A percentile compares a stretch with the other conserved stretches of the same genome.
Evolutionary conservation across 2,329 filamentous ascomycete species (phyloP).

Genomic region (Colletotrichum gigasporum): DNA sequence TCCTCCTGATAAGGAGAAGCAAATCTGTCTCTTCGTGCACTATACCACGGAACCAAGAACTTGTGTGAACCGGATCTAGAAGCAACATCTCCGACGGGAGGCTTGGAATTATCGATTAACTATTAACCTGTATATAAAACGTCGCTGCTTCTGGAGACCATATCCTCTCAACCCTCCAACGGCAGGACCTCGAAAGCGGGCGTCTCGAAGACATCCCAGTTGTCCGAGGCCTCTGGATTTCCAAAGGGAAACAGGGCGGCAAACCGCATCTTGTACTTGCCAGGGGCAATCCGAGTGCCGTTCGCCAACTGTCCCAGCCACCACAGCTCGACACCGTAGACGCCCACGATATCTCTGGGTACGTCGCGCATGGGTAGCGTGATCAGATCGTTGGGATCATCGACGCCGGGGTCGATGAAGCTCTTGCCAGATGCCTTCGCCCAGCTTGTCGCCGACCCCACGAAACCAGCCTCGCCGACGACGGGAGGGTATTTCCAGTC

Average conservation of each 20-base stretch:
- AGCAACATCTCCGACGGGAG: no score
- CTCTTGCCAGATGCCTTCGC: constrained; percentile 42
- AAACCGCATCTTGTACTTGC: constrained; percentile 44
- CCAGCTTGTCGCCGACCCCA: constrained; percentile 54
- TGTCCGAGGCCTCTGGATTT: constrained; percentile 15
- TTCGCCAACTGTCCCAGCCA: constrained; percentile 55
- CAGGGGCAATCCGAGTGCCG: constrained; percentile 49
- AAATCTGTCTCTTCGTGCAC: no score
- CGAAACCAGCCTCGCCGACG: constrained; percentile 47
- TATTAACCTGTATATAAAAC: background rate
- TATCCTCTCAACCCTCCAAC: background rate
- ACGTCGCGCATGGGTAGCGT: constrained; percentile 48
- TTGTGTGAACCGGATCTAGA: no score
- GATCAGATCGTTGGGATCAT: constrained; percentile 49
- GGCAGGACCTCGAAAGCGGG: constrained; percentile 39
- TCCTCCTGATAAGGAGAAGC: no score
- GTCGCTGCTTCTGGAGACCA: no score
- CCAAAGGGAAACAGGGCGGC: constrained; percentile 26
- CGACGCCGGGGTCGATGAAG: constrained; percentile 45
- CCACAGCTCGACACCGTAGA: constrained; percentile 41
- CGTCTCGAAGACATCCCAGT: constrained; percentile 28
- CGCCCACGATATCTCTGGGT: constrained; percentile 39
- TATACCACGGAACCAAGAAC: no score
- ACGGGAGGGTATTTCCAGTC: constrained; percentile 53
- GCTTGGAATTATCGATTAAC: no score